Evolutionary conservation across 2,329 filamentous ascomycete genomes (phyloP).

Genomic region (Venturia pyrina): DNA sequence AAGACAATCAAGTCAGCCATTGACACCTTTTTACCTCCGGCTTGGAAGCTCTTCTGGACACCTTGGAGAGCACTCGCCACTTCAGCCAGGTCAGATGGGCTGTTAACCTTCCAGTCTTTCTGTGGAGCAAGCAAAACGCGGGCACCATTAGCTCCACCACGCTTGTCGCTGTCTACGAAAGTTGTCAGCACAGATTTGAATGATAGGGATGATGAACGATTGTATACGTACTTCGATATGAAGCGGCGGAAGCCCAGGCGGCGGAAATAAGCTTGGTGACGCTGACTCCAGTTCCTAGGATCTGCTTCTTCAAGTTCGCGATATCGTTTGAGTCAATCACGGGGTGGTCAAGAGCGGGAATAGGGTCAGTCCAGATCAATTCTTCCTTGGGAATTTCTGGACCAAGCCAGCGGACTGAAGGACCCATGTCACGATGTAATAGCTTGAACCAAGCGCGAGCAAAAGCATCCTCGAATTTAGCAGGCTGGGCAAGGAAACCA

Average conservation of each 20-base stretch:
- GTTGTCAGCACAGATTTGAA: background rate
- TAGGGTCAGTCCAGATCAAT: constrained; percentile 63
- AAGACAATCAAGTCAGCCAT: constrained; percentile 69
- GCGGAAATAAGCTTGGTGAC: background rate
- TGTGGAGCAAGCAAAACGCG: constrained; percentile 66
- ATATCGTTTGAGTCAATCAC: constrained; percentile 53
- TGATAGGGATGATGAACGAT: no score
- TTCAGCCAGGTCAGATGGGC: constrained; percentile 53
- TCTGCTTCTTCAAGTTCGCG: constrained; percentile 20
- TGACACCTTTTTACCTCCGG: constrained; percentile 57
- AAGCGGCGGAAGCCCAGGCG: background rate
- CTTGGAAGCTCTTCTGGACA: constrained; percentile 58
- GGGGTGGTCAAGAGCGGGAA: constrained; percentile 49
- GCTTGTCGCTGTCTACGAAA: constrained; percentile 65
- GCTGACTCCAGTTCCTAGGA: background rate
- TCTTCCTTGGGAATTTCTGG: constrained; percentile 62
- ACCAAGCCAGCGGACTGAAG: constrained; percentile 58
- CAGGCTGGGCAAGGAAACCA: constrained; percentile 57
- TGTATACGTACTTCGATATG: background rate
- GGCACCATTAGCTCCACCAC: constrained; percentile 69
- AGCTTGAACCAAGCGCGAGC: constrained; percentile 75
- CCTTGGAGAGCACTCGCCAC: constrained; percentile 52
- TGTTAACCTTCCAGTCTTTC: constrained; percentile 65
- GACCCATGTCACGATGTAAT: constrained; percentile 69
- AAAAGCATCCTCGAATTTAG: constrained; percentile 60